Evolutionary conservation across 1,284 basidiomycete genomes (phyloP).

Genomic region (Puccinia triticina): DNA sequence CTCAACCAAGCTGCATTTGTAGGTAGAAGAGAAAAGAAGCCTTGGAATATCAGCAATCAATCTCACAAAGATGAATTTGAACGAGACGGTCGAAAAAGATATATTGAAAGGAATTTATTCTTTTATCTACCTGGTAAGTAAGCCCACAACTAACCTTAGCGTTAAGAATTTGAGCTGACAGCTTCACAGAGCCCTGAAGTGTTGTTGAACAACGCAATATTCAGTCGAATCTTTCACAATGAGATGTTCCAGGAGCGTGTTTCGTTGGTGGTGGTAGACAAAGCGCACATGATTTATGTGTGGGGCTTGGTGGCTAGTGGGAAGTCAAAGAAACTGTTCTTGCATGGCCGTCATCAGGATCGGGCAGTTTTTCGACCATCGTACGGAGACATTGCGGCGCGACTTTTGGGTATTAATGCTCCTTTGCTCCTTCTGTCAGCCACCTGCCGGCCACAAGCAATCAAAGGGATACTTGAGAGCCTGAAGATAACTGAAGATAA

Average conservation of each 20-base stretch:
- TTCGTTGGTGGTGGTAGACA: neutral
- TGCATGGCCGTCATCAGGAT: too few species aligned
- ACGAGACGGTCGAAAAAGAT: neutral
- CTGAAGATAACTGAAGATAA: too few species aligned
- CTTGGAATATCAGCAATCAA: neutral
- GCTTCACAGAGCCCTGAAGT: neutral
- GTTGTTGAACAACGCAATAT: conserved; percentile 2
- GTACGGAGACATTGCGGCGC: too few species aligned
- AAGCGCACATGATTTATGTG: too few species aligned
- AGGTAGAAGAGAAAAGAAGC: neutral
- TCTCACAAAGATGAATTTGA: neutral
- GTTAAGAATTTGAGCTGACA: too few species aligned
- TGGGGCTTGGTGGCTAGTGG: too few species aligned
- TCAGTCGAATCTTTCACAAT: neutral
- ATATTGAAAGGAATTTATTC: neutral
- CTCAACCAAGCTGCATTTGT: neutral
- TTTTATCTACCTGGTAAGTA: conserved; percentile 1
- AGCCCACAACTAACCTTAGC: neutral
- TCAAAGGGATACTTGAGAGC: too few species aligned
- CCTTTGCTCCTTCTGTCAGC: too few species aligned
- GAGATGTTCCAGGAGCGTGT: neutral
- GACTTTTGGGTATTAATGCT: too few species aligned
- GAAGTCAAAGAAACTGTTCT: neutral
- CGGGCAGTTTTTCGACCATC: too few species aligned
- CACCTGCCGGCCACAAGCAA: too few species aligned